Base-by-base conservation (phyloP, 306 rosid genomes). In the Lupinus albus region DNA sequence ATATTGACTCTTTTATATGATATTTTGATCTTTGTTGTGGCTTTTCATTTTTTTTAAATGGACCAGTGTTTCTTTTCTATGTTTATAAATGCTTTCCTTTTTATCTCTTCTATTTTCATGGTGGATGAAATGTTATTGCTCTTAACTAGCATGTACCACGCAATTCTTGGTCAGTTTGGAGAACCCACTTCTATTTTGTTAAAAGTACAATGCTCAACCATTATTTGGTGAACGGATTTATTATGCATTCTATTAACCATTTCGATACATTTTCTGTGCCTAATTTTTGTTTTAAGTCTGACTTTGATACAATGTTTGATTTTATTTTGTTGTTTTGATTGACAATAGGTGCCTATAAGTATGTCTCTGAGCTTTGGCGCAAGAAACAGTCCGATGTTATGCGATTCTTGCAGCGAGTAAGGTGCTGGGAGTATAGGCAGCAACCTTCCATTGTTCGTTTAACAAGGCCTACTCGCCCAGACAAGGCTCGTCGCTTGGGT, bases 371-470 rank as follows among this genome's bases (percentile, higher is more conserved):
- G 88, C 77, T 92, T 62, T 92, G 97, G 97, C 79, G 97, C 75
- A 92, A 89, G 92, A 92, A 92, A 65, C 96, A 92, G 16, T 85
- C 92, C 0, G 97, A 92, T 81, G 95, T 89, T 13, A 88, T 92
- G 95, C 51, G 96, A 57, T 92, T 92, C 72, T 58, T 92, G 71
- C 96, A 89, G 82, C 83, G 97, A 67, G 95, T 92, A 48, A 85
- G 97, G 82, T 92, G 97, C 61, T 92, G 97, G 97, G 97, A 92
- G 74, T 92, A 92, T 38, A 85, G 97, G 14, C 97, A 92, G 55
- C 90, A 85, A 21, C 89, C 97, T 11, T 89, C 97, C 12, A 92
- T 92, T 57, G 97, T 92, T 17, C 92, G 97, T 1, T 66, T 92
- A 54, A 92, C 84, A 1, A 74, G 87, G 55, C 92, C 97, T 0